Percentiles rank a stretch among this genome's conserved stretches.
These are phyloP conservation scores for Tricladium varicosporioides DNA, from an alignment of 2,329 filamentous ascomycete genomes.

Conservation along the genomic window DNA sequence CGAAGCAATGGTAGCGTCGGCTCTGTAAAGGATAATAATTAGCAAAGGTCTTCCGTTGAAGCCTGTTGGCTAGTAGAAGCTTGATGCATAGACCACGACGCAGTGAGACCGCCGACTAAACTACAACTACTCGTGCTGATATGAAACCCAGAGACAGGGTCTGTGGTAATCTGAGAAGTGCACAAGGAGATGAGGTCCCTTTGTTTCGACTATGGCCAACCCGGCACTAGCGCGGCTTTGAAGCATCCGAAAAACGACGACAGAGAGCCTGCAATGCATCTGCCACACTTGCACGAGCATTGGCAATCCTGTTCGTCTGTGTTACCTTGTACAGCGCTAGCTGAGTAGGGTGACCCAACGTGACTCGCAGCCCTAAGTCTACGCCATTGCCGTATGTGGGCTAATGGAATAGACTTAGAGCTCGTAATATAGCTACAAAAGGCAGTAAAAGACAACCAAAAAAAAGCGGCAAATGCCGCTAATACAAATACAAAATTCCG, in stretches of 20 bases:
- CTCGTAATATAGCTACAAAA: constrained; percentile 21
- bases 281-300: no score
- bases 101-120: no score
- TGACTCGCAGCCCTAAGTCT: constrained; percentile 33
- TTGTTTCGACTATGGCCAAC: not conserved
- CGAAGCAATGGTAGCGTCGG: constrained; percentile 80
- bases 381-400: constrained; percentile 28
- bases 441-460: constrained; percentile 10
- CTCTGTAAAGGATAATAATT: constrained; percentile 47
- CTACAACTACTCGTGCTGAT: no score
- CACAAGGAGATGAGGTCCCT: no score
- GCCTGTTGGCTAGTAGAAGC: not conserved
- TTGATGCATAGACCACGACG: no score
- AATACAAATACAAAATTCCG: constrained; percentile 11
- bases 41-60: constrained; percentile 12
- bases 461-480: constrained; percentile 11
- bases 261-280: no score
- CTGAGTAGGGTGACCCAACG: constrained; percentile 27
- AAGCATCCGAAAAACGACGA: no score
- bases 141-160: no score
- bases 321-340: no score
- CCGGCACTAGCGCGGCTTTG: no score
- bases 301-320: no score
- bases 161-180: no score
- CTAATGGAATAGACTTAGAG: constrained; percentile 26